A percentile compares a stretch with the other conserved stretches of the same genome.
These are phyloP conservation scores for Aspergillus ustus DNA, from an alignment of 2,329 filamentous ascomycete species.

Conservation along the genomic window DNA sequence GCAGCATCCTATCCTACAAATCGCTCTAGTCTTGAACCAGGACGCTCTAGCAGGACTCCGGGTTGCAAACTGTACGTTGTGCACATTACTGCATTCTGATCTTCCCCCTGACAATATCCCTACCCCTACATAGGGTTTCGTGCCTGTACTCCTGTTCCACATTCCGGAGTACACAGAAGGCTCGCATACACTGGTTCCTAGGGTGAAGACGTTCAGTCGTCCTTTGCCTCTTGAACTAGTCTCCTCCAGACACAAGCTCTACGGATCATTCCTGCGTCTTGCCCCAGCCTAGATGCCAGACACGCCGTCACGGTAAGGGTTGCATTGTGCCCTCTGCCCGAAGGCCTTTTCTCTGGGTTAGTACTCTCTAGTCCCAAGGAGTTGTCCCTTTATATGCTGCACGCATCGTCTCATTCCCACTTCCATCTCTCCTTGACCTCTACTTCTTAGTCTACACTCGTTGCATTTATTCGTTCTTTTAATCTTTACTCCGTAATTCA, in stretches of 20 bases:
- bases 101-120: constrained; percentile 42
- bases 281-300: constrained; percentile 50
- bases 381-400: constrained; percentile 24
- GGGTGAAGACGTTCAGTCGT: constrained; percentile 55
- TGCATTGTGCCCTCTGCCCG: constrained; percentile 45
- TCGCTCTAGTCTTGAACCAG: constrained; percentile 31
- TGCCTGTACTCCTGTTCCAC: constrained; percentile 42
- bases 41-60: constrained; percentile 31
- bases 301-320: constrained; percentile 50
- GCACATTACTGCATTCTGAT: constrained; percentile 35
- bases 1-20: constrained; percentile 25
- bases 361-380: constrained; percentile 38
- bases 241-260: constrained; percentile 41
- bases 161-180: constrained; percentile 43
- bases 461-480: constrained; percentile 24
- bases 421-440: constrained; percentile 22
- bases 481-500: constrained; percentile 29
- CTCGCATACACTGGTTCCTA: constrained; percentile 39
- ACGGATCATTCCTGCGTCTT: constrained; percentile 46
- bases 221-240: constrained; percentile 45
- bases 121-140: constrained; percentile 47
- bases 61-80: constrained; percentile 41
- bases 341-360: constrained; percentile 49
- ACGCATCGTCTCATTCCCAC: constrained; percentile 16
- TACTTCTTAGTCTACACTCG: constrained; percentile 16